Evolutionary conservation across 768 basidiomycete species (phyloP), one percentile per base, ranked within the genome.

Genomic region (Coprinopsis strossmayeri): DNA sequence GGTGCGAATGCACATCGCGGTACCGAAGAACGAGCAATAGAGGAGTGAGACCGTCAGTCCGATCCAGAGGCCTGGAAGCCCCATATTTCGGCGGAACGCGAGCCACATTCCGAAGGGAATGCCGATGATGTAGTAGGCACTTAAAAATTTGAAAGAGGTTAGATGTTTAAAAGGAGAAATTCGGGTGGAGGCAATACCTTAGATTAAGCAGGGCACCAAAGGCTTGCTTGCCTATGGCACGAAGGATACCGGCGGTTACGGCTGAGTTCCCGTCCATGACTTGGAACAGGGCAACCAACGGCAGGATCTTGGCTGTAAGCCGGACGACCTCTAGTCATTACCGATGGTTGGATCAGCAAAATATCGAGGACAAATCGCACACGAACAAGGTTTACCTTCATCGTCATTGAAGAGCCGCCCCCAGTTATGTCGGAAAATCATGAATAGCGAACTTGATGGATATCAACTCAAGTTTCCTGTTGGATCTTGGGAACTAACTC

Each of bases 51-150:
- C 59, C 0, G 87, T 87, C 32, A 94, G 67, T 12, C 92, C 92
- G 34, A 86, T 71, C 93, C 92, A 96, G 13, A 96, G 74, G 0
- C 93, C 93, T 17, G 71, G 68, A 11, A 96, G 69, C 0, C 71
- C 79, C 62, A 78, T 71, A 30, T 69, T 62, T 10, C 60, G 61
- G 44, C 68, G 69, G 69, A 93, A 91, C 2, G 87, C 73, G 3
- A 94, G 79, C 65, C 77, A 87, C 44, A 91, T 65, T 12, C 89
- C 93, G 38, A 90, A 69, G 0, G 92, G 92, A 43, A 95, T 84
- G 24, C 89, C 89, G 52, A 93, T 65, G 49, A 84, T 64, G 57
- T 95, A 93, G 65, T 93, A 93, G 2, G 85, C 82, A 42, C 78
- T 78, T 59, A 1, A n/a, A 17, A 17, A 25, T 20, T 34, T 26